Conservation (phyloP, 257 asterid species). For the Cinchona pubescens region DNA sequence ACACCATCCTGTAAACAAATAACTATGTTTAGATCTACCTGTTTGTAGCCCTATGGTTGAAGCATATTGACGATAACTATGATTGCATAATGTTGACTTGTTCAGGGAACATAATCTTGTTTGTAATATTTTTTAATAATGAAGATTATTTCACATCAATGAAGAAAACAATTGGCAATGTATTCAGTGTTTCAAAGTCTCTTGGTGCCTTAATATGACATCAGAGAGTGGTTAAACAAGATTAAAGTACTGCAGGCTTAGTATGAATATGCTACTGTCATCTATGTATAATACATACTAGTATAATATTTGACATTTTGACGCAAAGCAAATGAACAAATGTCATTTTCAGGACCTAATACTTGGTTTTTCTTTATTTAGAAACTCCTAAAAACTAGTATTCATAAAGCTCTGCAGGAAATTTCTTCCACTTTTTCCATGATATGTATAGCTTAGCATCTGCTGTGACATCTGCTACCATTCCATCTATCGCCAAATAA, state of each 20-base stretch:
- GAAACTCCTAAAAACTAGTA: background rate
- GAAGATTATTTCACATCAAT: background rate
- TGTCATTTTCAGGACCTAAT: background rate
- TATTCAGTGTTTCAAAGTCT: background rate
- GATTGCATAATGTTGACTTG: background rate
- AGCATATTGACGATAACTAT: background rate
- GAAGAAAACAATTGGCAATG: background rate
- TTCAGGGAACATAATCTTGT: background rate
- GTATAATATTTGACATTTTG: too few relatives aligned
- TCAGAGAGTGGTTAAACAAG: background rate
- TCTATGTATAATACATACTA: background rate
- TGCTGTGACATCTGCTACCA: background rate
- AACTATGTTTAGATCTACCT: conserved; percentile 6
- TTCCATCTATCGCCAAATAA: background rate
- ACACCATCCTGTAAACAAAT: conserved; percentile 72
- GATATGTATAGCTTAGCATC: background rate
- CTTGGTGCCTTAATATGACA: background rate
- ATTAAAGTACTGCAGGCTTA: background rate
- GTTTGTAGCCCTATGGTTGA: background rate
- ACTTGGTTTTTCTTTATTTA: background rate
- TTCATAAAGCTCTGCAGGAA: conserved; percentile 4
- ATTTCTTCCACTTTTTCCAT: conserved; percentile 1
- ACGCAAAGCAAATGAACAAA: background rate
- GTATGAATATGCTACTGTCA: background rate
- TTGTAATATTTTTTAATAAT: background rate